Conservation (phyloP, 2,329 filamentous ascomycete genomes). For the Diplocarpon rosae region DNA sequence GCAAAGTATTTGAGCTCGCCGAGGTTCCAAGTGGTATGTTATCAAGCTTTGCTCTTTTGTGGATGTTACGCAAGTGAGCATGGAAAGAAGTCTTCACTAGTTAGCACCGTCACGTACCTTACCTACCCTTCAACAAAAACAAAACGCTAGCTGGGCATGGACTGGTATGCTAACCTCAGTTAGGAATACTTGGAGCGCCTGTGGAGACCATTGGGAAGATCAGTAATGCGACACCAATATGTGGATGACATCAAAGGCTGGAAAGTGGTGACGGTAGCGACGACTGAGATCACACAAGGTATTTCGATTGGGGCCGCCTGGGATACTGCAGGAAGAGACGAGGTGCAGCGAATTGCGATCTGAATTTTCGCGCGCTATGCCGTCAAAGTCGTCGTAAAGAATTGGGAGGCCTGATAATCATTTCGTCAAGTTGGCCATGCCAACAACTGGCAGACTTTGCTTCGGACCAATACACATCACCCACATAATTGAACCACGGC, state of each 20-base stretch:
- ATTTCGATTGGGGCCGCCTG: no score
- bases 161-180: not conserved
- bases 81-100: conserved; percentile 36
- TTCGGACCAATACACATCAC: no score
- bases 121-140: not conserved
- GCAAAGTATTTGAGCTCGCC: conserved; percentile 45
- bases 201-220: conserved; percentile 40
- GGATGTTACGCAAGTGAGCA: conserved; percentile 43
- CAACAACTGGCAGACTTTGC: no score
- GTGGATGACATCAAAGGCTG: not conserved
- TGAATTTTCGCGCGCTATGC: no score
- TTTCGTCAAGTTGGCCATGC: no score
- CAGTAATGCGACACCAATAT: conserved; percentile 38
- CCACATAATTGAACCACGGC: no score
- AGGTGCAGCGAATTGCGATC: no score
- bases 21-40: conserved; percentile 36
- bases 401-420: no score
- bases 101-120: not conserved
- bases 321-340: no score
- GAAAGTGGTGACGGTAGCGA: no score
- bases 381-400: no score
- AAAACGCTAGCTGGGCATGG: not conserved
- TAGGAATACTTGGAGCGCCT: conserved; percentile 39
- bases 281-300: no score
- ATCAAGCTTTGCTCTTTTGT: conserved; percentile 43